Conservation (phyloP, 2,329 filamentous ascomycete genomes). For the Paraconiothyrium brasiliense region DNA sequence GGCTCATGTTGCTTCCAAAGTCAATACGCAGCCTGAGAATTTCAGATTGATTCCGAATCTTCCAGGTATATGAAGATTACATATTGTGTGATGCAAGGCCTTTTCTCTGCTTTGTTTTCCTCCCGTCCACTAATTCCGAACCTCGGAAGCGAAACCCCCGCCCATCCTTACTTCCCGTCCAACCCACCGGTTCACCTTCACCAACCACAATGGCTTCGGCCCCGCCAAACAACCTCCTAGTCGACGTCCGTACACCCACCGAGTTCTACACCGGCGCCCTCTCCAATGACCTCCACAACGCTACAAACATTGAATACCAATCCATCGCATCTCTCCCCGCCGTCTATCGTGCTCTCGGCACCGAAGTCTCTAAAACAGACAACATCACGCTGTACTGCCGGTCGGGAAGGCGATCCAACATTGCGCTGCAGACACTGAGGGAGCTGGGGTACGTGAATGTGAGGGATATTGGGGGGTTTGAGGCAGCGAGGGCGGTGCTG, state of each 20-base stretch:
- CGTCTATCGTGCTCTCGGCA: constrained; percentile 30
- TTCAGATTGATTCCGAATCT: not conserved
- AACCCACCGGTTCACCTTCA: not conserved
- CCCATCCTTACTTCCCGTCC: not conserved
- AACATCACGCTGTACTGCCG: constrained; percentile 51
- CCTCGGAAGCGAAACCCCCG: constrained; percentile 1
- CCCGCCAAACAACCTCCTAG: constrained; percentile 31
- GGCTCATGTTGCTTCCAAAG: too few species aligned
- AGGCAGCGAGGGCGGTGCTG: constrained; percentile 41
- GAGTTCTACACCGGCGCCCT: constrained; percentile 48
- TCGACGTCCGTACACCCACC: constrained; percentile 49
- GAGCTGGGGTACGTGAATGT: constrained; percentile 41
- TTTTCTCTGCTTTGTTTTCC: not conserved
- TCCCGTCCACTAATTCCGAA: not conserved
- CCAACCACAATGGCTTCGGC: not conserved
- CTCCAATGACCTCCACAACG: constrained; percentile 32
- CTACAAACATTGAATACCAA: constrained; percentile 51
- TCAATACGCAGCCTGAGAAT: too few species aligned
- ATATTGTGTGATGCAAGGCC: not conserved
- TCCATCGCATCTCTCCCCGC: constrained; percentile 39
- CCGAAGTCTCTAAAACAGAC: constrained; percentile 35
- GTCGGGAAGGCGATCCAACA: constrained; percentile 44
- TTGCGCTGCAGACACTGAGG: constrained; percentile 42
- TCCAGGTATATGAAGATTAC: not conserved
- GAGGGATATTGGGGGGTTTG: constrained; percentile 49